Base-by-base conservation (phyloP, 1,139 yeast species). In the Yamadazyma songkhlaensis region DNA sequence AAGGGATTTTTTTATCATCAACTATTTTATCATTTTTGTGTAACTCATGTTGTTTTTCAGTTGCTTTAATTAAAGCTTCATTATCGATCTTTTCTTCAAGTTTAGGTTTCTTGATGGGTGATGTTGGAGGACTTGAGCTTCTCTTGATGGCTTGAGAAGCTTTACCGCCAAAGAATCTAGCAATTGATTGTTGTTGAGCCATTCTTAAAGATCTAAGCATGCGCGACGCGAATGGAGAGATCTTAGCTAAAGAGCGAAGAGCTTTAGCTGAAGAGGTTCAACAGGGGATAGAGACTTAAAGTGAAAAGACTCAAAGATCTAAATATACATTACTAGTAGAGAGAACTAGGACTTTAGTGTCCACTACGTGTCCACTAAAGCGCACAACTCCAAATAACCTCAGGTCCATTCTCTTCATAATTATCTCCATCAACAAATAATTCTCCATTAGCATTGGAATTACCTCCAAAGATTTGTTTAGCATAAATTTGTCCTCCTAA, bases 401-500 rank as follows among this genome's bases (percentile, higher is more conserved):
- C 74, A 17, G 97, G 97, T 0, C 97, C 97, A 38, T 70, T 73
- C 47, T 83, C 92, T 49, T 81, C 81, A 57, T 88, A 90, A 41
- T 79, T 81, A 30, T 81, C 85, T 46, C 79, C 74, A 36, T 84
- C 80, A 36, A 89, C 73, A 57, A 79, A 89, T 44, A 79, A 77
- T 43, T 89, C 96, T 24, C 73, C 66, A 26, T 72, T 70, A 41
- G 71, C 73, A 50, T 78, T 78, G 20, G 81, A 67, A 38, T 81
- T 79, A 45, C 70, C 70, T 8, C 79, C 74, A 50, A 86, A 90
- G 14, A 87, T 77, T 60, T 88, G 96, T 59, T 87, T 88, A 15
- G 95, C 81, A 33, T 88, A 84, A 38, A 90, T 84, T 59, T 88
- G 87, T 1, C 88, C 96, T 2, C 97, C 97, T 44, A 90, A 66